These are phyloP conservation scores for Ulmus americana DNA, from an alignment of 331 rosid species.

Conservation along the genomic window DNA sequence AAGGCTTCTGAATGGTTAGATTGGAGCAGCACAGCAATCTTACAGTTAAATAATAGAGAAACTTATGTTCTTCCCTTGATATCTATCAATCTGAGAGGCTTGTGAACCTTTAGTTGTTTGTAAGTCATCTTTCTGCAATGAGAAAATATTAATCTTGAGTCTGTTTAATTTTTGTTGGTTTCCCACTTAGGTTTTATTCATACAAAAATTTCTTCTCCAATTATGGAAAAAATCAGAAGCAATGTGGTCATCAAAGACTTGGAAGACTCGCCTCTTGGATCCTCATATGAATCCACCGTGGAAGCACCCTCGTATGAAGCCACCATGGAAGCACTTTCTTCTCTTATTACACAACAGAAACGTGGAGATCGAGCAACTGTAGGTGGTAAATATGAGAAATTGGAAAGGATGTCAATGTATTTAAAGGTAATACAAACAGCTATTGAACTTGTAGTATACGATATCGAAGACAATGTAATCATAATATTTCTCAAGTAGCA, in stretches of 20 bases:
- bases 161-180: conserved; percentile 21
- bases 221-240: conserved; percentile 24
- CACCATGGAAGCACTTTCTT: conserved; percentile 72
- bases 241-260: conserved; percentile 27
- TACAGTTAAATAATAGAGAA: background rate
- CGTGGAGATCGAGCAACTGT: conserved; percentile 42
- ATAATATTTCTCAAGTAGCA: conserved; percentile 2
- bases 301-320: conserved; percentile 52
- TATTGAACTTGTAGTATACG: background rate
- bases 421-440: conserved; percentile 41
- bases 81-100: background rate
- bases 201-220: conserved; percentile 29
- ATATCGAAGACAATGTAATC: no score
- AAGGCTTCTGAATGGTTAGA: background rate
- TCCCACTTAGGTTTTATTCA: conserved; percentile 34
- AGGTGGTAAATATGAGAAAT: conserved; percentile 31
- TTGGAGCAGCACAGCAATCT: background rate
- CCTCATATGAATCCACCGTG: conserved; percentile 56
- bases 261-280: conserved; percentile 21
- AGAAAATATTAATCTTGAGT: conserved; percentile 12
- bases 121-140: background rate
- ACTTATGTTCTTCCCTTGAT: background rate
- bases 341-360: conserved; percentile 52
- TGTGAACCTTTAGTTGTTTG: background rate
- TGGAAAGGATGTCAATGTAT: conserved; percentile 49